Evolutionary conservation across 1,284 basidiomycete genomes (phyloP).

Genomic region (Fistulina hepatica): DNA sequence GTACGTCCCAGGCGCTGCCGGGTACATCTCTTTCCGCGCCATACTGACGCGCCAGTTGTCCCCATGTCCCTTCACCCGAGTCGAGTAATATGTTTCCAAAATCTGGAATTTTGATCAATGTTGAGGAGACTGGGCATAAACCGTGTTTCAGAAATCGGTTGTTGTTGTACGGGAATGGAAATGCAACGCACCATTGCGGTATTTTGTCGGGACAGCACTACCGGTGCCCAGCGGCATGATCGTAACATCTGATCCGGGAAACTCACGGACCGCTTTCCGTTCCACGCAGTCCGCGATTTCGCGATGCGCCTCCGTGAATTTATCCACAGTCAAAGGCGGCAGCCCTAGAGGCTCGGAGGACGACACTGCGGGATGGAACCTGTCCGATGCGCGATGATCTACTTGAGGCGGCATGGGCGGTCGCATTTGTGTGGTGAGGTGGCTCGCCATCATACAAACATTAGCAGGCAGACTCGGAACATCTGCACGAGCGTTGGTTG

Average conservation of each 20-base stretch:
- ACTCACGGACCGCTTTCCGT: constrained; percentile 12
- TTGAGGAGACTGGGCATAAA: constrained; percentile 65
- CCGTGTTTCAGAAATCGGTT: background rate
- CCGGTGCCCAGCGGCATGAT: constrained; percentile 83
- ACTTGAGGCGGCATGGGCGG: constrained; percentile 32
- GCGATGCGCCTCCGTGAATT: constrained; percentile 27
- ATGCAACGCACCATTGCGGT: constrained; percentile 62
- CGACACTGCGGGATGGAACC: constrained; percentile 36
- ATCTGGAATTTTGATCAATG: constrained; percentile 59
- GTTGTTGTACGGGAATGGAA: background rate
- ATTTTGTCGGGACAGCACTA: constrained; percentile 75
- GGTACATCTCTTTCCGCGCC: constrained; percentile 40
- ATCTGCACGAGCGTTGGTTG: constrained; percentile 21
- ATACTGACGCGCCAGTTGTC: constrained; percentile 75
- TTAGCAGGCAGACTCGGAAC: constrained; percentile 39
- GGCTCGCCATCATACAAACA: constrained; percentile 26
- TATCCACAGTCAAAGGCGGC: constrained; percentile 24
- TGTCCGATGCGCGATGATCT: constrained; percentile 29
- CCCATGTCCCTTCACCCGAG: constrained; percentile 85
- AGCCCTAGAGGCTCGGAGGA: constrained; percentile 23
- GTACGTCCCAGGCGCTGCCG: constrained; percentile 41
- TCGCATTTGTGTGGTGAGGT: constrained; percentile 30
- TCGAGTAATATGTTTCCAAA: constrained; percentile 77
- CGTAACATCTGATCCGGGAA: constrained; percentile 52
- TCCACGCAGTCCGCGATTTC: constrained; percentile 17